A percentile compares a stretch with the other conserved stretches of the same genome.
These are phyloP conservation scores for Alternaria arbusti DNA, from an alignment of 2,329 filamentous ascomycete genomes.

Conservation along the genomic window DNA sequence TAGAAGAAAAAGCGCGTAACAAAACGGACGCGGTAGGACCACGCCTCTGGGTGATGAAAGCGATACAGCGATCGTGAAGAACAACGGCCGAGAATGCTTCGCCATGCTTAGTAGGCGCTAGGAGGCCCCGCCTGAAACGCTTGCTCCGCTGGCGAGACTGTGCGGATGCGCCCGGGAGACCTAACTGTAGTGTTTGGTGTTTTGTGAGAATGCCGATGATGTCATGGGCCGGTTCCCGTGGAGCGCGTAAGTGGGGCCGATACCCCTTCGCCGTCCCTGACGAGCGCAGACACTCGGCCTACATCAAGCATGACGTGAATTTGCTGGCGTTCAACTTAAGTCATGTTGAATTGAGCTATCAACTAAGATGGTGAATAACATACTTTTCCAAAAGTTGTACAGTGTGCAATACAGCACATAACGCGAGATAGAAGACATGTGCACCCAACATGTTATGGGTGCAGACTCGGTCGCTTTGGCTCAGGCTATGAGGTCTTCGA, in stretches of 20 bases:
- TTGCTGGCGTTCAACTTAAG: background rate
- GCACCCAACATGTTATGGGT: background rate
- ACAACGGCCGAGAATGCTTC: conserved; percentile 1
- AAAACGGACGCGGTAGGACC: background rate
- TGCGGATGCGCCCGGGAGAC: conserved; percentile 8
- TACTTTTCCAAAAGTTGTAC: background rate
- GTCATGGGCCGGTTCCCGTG: conserved; percentile 7
- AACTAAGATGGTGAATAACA: background rate
- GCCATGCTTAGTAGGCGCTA: conserved; percentile 17
- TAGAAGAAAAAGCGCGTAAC: conserved; percentile 1
- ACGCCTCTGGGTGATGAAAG: background rate
- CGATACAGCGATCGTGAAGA: background rate
- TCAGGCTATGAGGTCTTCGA: conserved; percentile 14
- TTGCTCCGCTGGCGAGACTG: background rate
- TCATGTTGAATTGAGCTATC: background rate
- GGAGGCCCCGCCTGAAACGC: background rate
- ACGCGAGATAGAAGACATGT: background rate
- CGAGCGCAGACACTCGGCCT: background rate
- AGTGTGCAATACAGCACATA: background rate
- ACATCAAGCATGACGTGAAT: background rate
- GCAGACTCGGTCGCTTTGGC: background rate
- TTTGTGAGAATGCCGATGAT: conserved; percentile 5
- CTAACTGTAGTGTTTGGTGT: conserved; percentile 3
- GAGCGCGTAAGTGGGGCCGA: background rate
- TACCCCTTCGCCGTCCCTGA: background rate